These are phyloP conservation scores for Eleusine indica DNA, from an alignment of 176 grass and related monocot species.

Conservation along the genomic window DNA sequence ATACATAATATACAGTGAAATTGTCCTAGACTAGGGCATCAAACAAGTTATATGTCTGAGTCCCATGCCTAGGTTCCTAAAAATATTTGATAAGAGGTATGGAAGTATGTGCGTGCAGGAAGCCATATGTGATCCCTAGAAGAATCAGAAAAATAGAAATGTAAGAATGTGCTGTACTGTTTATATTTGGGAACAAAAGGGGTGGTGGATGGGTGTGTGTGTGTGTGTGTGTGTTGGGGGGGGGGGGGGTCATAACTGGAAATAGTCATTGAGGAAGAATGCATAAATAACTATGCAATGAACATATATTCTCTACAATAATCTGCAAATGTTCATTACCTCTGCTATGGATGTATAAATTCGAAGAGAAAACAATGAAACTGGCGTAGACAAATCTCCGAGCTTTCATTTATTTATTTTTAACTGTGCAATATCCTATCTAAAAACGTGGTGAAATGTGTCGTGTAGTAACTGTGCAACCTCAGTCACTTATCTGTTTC, in stretches of 20 bases:
- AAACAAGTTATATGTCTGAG: background rate
- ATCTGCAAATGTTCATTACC: background rate
- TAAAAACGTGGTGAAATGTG: constrained; percentile 6
- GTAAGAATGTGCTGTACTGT: background rate
- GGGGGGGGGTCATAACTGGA: background rate
- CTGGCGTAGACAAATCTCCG: background rate
- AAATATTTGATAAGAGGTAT: background rate
- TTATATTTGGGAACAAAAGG: background rate
- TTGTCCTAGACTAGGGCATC: constrained; percentile 5
- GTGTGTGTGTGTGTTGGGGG: too few relatives aligned
- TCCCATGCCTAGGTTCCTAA: background rate
- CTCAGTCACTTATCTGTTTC: constrained; percentile 23
- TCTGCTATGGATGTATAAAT: constrained; percentile 11
- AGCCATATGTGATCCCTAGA: background rate
- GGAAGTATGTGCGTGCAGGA: constrained; percentile 1
- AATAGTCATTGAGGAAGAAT: background rate
- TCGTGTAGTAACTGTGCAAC: background rate
- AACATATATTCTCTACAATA: background rate
- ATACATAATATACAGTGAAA: background rate
- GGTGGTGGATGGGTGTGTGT: too few relatives aligned
- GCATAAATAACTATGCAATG: background rate
- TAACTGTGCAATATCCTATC: background rate
- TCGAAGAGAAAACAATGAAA: constrained; percentile 12
- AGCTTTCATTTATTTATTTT: constrained; percentile 4
- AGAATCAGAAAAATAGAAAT: background rate